Evolutionary conservation across 805 yeast species (phyloP).

Genomic region (Kodamaea kaohsiungensis): DNA sequence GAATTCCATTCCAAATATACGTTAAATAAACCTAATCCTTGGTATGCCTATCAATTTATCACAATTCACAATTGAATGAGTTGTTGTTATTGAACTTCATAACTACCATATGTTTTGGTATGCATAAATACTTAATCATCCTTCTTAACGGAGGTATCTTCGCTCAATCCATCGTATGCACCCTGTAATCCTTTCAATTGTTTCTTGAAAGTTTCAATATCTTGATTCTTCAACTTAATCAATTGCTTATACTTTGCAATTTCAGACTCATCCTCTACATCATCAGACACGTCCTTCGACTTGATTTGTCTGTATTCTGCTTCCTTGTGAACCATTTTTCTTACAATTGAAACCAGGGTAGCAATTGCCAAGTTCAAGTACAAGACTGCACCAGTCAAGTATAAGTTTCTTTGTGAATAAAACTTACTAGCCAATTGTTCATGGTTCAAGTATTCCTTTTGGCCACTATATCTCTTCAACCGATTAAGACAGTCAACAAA

Average conservation of each 20-base stretch:
- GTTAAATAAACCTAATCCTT: too few species aligned
- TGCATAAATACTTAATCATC: conserved; percentile 5
- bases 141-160: conserved; percentile 1
- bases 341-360: conserved; percentile 53
- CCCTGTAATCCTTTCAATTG: conserved; percentile 54
- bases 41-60: too few species aligned
- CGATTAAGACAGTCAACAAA: conserved; percentile 58
- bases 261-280: conserved; percentile 17
- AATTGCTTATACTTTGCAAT: conserved; percentile 35
- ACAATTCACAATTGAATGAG: too few species aligned
- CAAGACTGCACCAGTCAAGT: conserved; percentile 62
- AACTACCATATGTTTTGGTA: background rate
- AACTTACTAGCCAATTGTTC: conserved; percentile 61
- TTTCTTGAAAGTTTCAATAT: conserved; percentile 47
- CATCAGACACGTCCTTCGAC: conserved; percentile 5
- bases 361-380: conserved; percentile 55
- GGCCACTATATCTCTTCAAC: conserved; percentile 24
- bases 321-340: conserved; percentile 51
- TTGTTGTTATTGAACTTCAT: background rate
- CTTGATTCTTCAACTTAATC: conserved; percentile 42
- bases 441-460: conserved; percentile 29
- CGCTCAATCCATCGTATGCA: conserved; percentile 45
- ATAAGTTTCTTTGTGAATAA: conserved; percentile 62
- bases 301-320: conserved; percentile 25
- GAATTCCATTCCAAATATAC: too few species aligned